Percentiles rank a stretch among this genome's conserved stretches.
These are phyloP conservation scores for Combretum micranthum DNA, from an alignment of 345 rosid species.

Conservation along the genomic window DNA sequence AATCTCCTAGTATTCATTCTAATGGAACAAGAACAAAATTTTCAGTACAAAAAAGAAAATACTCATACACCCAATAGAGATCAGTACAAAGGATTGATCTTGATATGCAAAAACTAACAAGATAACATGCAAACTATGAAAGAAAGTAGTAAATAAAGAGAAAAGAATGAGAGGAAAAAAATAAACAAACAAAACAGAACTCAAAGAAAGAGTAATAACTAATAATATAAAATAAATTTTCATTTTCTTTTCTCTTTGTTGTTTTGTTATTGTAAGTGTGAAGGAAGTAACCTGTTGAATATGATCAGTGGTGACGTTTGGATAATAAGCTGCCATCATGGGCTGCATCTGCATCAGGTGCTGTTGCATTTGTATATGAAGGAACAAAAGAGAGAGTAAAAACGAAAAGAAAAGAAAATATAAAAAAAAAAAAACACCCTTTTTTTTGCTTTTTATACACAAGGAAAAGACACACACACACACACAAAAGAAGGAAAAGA, in stretches of 20 bases:
- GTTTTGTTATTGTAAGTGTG: not conserved
- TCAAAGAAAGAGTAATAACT: constrained; percentile 5
- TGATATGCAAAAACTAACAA: not conserved
- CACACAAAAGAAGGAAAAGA: not conserved
- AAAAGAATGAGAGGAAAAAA: constrained; percentile 1
- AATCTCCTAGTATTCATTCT: not conserved
- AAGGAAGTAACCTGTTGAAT: constrained; percentile 78
- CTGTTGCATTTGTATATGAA: constrained; percentile 70
- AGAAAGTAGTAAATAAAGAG: not conserved
- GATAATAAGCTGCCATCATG: constrained; percentile 99
- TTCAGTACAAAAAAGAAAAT: constrained; percentile 16
- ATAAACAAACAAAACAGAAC: not conserved
- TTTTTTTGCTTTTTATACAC: constrained; percentile 14
- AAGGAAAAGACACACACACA: not conserved
- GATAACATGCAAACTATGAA: constrained; percentile 1
- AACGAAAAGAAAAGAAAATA: constrained; percentile 16
- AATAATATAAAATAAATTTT: too few species aligned
- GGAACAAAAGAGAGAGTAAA: constrained; percentile 5
- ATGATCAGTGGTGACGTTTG: constrained; percentile 99
- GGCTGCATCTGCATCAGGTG: constrained; percentile 99
- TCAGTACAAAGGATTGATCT: not conserved
- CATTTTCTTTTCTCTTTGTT: too few species aligned
- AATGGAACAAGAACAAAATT: not conserved
- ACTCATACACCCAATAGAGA: constrained; percentile 17
- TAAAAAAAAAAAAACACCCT: constrained; percentile 4